phyloP scores from a whole-genome alignment of 1,284 basidiomycete genomes.

The Ganoderma lingzhi region DNA sequence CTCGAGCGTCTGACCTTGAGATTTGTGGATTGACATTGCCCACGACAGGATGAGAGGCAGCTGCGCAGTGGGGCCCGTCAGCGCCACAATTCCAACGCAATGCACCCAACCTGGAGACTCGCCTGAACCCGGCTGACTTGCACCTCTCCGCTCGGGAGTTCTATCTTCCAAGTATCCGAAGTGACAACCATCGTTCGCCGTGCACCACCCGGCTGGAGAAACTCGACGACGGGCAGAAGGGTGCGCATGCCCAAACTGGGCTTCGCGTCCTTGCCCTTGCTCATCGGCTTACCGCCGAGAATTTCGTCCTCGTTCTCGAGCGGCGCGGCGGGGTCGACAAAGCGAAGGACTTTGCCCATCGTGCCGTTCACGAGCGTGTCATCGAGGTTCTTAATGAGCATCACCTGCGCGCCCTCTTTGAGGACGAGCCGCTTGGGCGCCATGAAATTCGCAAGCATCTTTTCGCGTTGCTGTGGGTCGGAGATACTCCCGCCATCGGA shows the following conservation, averaged over 20 bases:
- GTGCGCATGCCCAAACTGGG: constrained; percentile 27
- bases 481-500: constrained; percentile 58
- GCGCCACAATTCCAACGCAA: background rate
- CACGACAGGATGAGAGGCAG: constrained; percentile 86
- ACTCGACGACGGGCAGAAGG: constrained; percentile 46
- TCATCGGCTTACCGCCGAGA: constrained; percentile 34
- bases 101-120: constrained; percentile 25
- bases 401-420: constrained; percentile 44
- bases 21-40: constrained; percentile 97
- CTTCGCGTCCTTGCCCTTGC: constrained; percentile 34
- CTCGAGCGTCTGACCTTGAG: constrained; percentile 90
- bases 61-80: constrained; percentile 41
- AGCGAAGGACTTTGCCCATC: constrained; percentile 75
- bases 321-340: constrained; percentile 48
- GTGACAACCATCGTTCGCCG: constrained; percentile 53
- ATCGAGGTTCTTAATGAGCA: constrained; percentile 78
- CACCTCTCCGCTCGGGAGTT: constrained; percentile 83
- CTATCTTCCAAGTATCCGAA: constrained; percentile 86
- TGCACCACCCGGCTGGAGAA: constrained; percentile 47
- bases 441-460: constrained; percentile 48
- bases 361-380: constrained; percentile 85
- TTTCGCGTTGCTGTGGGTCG: constrained; percentile 45
- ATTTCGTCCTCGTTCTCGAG: constrained; percentile 40
- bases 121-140: constrained; percentile 82
- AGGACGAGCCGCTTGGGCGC: constrained; percentile 38